Evolutionary conservation across 2,329 filamentous ascomycete species (phyloP).

Genomic region (Talaromyces islandicus): DNA sequence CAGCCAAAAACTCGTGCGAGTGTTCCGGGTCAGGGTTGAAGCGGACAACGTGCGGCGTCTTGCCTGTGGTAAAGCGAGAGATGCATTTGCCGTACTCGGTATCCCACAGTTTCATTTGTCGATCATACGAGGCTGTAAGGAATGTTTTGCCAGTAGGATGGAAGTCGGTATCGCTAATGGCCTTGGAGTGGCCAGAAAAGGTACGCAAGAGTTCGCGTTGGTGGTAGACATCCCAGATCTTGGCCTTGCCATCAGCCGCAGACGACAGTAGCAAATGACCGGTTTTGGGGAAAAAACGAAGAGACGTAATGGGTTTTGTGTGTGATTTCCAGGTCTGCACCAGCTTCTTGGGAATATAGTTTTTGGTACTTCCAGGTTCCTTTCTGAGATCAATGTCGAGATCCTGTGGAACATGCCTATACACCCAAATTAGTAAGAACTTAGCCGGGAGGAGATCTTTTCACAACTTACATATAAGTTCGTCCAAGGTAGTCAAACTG

Average conservation of each 20-base stretch:
- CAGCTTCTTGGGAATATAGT: constrained; percentile 91
- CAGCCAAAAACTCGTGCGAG: constrained; percentile 85
- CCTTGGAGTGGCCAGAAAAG: constrained; percentile 86
- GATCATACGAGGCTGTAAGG: constrained; percentile 85
- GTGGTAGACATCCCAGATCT: constrained; percentile 93
- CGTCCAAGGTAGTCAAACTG: constrained; percentile 90
- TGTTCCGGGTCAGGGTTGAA: constrained; percentile 79
- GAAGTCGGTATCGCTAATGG: constrained; percentile 85
- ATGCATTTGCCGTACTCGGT: constrained; percentile 89
- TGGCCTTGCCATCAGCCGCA: constrained; percentile 84
- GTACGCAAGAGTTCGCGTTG: constrained; percentile 79
- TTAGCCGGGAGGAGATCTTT: neutral
- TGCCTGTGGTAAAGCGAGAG: constrained; percentile 83
- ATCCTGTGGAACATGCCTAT: constrained; percentile 75
- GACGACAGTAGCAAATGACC: constrained; percentile 85
- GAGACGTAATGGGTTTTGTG: constrained; percentile 75
- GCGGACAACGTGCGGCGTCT: constrained; percentile 88
- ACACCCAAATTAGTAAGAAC: neutral
- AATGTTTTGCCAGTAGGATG: constrained; percentile 77
- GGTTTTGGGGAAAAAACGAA: constrained; percentile 83
- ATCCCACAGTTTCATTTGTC: constrained; percentile 97
- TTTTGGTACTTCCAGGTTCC: constrained; percentile 72
- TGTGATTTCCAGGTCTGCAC: constrained; percentile 85
- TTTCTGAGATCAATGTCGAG: constrained; percentile 79
- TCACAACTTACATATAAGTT: constrained; percentile 67